These are phyloP conservation scores for Thelephora terrestris DNA, from an alignment of 1,284 basidiomycete species.

Conservation along the genomic window DNA sequence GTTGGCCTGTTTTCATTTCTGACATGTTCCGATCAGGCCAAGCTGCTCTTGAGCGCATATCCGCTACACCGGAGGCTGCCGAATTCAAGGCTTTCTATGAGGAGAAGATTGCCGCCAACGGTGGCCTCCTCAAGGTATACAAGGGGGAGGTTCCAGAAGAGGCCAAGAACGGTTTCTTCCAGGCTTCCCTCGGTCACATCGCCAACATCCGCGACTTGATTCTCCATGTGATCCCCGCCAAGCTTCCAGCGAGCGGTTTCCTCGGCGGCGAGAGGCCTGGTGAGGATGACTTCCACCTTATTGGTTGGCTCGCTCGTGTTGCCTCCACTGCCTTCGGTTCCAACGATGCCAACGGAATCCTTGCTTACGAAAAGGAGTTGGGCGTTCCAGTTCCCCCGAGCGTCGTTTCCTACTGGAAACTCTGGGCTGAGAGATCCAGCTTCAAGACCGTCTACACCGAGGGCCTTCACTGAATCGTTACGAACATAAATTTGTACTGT, in stretches of 20 bases:
- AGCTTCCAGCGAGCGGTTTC: slow-evolving; percentile 35
- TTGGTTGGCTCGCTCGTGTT: slow-evolving; percentile 41
- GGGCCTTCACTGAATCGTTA: slow-evolving; percentile 32
- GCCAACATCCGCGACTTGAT: slow-evolving; percentile 29
- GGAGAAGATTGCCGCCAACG: slow-evolving; percentile 37
- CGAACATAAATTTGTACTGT: too few relatives aligned
- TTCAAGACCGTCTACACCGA: slow-evolving; percentile 45
- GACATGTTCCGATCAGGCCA: slow-evolving; percentile 22
- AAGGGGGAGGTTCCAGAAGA: slow-evolving; percentile 27
- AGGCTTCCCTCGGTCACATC: slow-evolving; percentile 30
- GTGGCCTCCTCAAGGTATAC: slow-evolving; percentile 35
- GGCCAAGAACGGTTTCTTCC: slow-evolving; percentile 31
- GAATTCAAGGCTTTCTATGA: slow-evolving; percentile 43
- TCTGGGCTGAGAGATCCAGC: slow-evolving; percentile 44
- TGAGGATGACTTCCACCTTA: slow-evolving; percentile 47
- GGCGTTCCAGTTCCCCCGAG: slow-evolving; percentile 29
- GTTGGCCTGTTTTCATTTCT: background rate
- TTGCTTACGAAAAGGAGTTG: slow-evolving; percentile 31
- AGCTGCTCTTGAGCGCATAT: slow-evolving; percentile 31
- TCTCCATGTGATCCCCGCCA: slow-evolving; percentile 28
- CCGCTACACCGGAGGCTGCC: slow-evolving; percentile 30
- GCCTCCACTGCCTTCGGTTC: slow-evolving; percentile 26
- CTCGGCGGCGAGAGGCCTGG: slow-evolving; percentile 37
- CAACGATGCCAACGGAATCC: slow-evolving; percentile 25
- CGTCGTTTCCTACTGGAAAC: slow-evolving; percentile 33